These are phyloP conservation scores for Botrytis fragariae DNA, from an alignment of 2,329 filamentous ascomycete species.

Conservation along the genomic window DNA sequence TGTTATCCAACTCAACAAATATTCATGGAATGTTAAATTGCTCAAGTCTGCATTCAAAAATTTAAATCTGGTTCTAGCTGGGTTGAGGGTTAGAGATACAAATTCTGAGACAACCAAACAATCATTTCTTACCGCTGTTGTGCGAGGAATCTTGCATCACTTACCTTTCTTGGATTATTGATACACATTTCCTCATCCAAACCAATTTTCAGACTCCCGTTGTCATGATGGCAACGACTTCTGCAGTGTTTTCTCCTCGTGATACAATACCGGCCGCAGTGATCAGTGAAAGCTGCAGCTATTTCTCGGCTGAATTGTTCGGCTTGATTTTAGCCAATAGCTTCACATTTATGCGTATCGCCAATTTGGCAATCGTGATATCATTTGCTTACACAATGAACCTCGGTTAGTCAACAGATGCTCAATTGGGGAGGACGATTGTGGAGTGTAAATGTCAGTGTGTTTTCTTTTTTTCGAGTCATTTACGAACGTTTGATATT, in stretches of 20 bases:
- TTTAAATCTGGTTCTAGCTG: neutral
- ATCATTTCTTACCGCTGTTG: constrained; percentile 15
- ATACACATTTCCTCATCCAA: constrained; percentile 12
- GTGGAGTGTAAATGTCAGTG: neutral
- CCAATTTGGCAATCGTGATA: neutral
- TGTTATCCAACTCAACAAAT: neutral
- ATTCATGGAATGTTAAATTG: neutral
- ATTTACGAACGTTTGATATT: neutral
- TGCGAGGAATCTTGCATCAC: constrained; percentile 19
- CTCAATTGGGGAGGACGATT: neutral
- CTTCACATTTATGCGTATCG: neutral
- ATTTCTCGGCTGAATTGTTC: neutral
- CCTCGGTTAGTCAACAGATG: neutral
- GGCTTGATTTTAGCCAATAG: constrained; percentile 4
- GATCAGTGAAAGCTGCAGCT: constrained; percentile 10
- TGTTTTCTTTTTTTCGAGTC: neutral
- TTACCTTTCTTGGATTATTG: constrained; percentile 16
- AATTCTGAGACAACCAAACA: constrained; percentile 17
- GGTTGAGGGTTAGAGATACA: neutral
- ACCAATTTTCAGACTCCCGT: neutral
- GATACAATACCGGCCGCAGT: constrained; percentile 1
- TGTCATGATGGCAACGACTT: constrained; percentile 12
- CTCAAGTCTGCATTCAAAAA: constrained; percentile 3
- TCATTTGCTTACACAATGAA: neutral
- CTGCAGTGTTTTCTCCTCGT: constrained; percentile 9